Evolutionary conservation across 768 basidiomycete genomes (phyloP), one percentile per base, ranked within the genome.

Genomic region (Hypholoma sublateritium): DNA sequence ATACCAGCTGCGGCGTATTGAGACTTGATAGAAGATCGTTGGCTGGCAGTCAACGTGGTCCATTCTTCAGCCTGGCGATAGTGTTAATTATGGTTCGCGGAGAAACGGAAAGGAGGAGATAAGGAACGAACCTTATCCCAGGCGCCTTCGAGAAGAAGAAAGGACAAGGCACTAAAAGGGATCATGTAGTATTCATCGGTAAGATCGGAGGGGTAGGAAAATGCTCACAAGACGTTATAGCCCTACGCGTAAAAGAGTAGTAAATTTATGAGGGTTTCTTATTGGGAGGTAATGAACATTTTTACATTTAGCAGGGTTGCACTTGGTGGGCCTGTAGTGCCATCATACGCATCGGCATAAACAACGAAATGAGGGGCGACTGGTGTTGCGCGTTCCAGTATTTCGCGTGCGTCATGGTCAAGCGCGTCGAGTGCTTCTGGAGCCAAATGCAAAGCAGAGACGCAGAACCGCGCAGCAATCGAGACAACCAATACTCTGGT

Each of bases 1-100:
- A 87, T 81, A 9, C 85, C 85, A 21, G 84, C 84, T n/a, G 77
- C 65, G 42, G 75, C 71, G 63, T 87, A 88, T 52, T 81, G 73
- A 0, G 79, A 66, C 62, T 84, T 79, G 61, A 84, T 69, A 32
- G 73, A 65, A 41, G 78, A 62, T 35, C 86, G 78, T 49, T 84
- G 72, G 7, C 70, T 66, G 25, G 65, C 74, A 13, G 74, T 77
- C 28, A 85, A 68, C 42, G 66, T 63, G 4, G 77, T 77, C 85
- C 84, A 86, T 65, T 81, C 81, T 2, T 74, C 60, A 6, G 83
- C 85, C 76, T 61, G 28, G 9, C 28, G 28, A 32, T 32, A 34
- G 19, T 7, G n/a, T 25, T 32, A 16, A 44, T 53, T 32, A 37
- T 56, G 43, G 51, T 16, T 42, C 12, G 24, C 35, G 32, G 17